These are phyloP conservation scores for Umbellularia californica DNA, from an alignment of 164 flowering plant species.

Conservation along the genomic window DNA sequence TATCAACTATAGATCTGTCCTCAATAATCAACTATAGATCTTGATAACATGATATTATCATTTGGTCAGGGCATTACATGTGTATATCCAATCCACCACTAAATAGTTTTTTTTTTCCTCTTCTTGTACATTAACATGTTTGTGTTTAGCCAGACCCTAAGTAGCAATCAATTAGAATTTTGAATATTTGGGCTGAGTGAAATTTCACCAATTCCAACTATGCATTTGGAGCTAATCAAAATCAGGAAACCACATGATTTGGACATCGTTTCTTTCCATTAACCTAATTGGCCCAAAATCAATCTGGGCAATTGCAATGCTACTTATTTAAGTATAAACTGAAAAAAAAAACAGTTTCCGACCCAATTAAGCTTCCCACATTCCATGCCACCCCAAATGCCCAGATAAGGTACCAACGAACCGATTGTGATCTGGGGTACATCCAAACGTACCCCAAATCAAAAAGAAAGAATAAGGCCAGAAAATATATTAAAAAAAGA, in stretches of 20 bases:
- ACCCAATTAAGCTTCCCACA: not conserved
- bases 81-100: not conserved
- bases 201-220: not conserved
- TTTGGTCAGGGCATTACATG: not conserved
- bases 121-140: not conserved
- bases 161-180: not conserved
- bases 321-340: not conserved
- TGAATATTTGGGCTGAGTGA: not conserved
- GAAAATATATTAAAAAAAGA: too few species aligned
- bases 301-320: not conserved
- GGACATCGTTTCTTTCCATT: not conserved
- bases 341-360: not conserved
- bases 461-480: too few species aligned
- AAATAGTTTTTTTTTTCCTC: too few species aligned
- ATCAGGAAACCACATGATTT: not conserved
- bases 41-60: not conserved
- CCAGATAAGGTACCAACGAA: not conserved
- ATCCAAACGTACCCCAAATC: too few species aligned
- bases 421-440: not conserved
- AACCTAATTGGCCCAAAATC: not conserved
- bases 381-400: not conserved
- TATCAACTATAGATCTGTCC: too few species aligned
- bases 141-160: not conserved
- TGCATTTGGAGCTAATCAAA: not conserved
- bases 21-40: too few species aligned